Percentiles rank a stretch among this genome's conserved stretches.
Conservation (phyloP, 805 yeast species). For the Nakazawaea ishiwadae region DNA sequence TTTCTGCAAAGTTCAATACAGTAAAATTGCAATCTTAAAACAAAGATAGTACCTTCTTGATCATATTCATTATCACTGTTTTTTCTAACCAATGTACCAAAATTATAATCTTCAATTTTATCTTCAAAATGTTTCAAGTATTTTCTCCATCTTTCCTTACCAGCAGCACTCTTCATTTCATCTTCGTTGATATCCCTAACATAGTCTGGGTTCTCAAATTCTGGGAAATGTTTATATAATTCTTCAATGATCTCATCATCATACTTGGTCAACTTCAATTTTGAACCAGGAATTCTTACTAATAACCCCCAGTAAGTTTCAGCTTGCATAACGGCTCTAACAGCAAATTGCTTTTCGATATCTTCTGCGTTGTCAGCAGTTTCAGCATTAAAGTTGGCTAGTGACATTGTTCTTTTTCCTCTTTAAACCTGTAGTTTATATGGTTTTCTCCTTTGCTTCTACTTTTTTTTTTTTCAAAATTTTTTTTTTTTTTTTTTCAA, state of each 20-base stretch:
- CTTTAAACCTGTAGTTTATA: too few relatives aligned
- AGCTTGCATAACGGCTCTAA: slow-evolving; percentile 93
- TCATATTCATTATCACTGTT: slow-evolving; percentile 69
- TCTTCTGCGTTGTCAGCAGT: slow-evolving; percentile 92
- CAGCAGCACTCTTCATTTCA: slow-evolving; percentile 72
- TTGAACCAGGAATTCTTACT: slow-evolving; percentile 71
- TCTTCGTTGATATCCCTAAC: slow-evolving; percentile 64
- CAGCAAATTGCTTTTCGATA: slow-evolving; percentile 96
- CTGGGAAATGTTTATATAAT: slow-evolving; percentile 79
- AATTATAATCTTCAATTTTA: slow-evolving; percentile 82
- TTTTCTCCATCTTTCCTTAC: slow-evolving; percentile 88
- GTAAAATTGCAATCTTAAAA: slow-evolving; percentile 88
- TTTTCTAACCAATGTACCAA: slow-evolving; percentile 89
- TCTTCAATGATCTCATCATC: slow-evolving; percentile 67
- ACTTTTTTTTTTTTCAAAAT: neutral
- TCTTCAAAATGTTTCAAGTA: slow-evolving; percentile 81
- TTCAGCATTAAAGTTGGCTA: slow-evolving; percentile 66
- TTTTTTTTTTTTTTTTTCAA: slow-evolving; percentile 12
- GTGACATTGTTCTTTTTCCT: slow-evolving; percentile 24
- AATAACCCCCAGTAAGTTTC: slow-evolving; percentile 89
- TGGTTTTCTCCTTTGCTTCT: neutral
- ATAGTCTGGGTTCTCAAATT: slow-evolving; percentile 57
- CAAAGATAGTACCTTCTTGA: slow-evolving; percentile 82
- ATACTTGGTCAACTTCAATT: slow-evolving; percentile 62
- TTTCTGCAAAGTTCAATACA: slow-evolving; percentile 95